Evolutionary conservation across 306 rosid genomes (phyloP).

Genomic region (Medicago lupulina): DNA sequence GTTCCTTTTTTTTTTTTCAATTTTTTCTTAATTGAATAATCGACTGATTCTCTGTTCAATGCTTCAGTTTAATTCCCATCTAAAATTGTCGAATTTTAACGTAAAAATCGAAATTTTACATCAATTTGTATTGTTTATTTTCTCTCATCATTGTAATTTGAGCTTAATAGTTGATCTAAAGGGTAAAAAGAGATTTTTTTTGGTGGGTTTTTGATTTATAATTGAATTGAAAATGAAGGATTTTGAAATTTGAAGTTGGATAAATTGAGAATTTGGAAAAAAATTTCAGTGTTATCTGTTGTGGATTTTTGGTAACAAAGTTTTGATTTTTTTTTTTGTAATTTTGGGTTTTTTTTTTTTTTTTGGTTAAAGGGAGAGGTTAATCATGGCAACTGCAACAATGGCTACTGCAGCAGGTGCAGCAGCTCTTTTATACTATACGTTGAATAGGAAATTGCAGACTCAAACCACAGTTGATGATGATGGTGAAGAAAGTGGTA

Average conservation of each 20-base stretch:
- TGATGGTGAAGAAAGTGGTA: constrained; percentile 55
- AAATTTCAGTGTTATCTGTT: constrained; percentile 2
- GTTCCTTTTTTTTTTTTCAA: constrained; percentile 31
- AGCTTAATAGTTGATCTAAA: too few relatives aligned
- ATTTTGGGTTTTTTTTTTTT: not conserved
- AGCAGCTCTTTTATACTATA: constrained; percentile 88
- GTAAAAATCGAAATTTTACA: constrained; percentile 6
- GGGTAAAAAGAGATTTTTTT: not conserved
- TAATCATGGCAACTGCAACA: constrained; percentile 93
- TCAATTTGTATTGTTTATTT: not conserved
- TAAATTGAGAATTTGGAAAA: not conserved
- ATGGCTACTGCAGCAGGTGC: constrained; percentile 99
- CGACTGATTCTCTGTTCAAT: not conserved
- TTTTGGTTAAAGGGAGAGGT: constrained; percentile 48
- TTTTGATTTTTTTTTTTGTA: not conserved
- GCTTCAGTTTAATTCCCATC: constrained; percentile 6
- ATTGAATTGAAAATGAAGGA: constrained; percentile 28
- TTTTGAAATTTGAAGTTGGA: constrained; percentile 15
- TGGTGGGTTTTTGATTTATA: constrained; percentile 4
- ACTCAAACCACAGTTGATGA: constrained; percentile 32
- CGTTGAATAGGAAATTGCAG: constrained; percentile 75
- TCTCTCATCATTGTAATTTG: too few relatives aligned
- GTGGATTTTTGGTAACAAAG: constrained; percentile 3
- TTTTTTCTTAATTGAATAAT: not conserved
- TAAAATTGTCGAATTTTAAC: constrained; percentile 11